phyloP scores from a whole-genome alignment of 371 early-diverging fungal species.

The Rhizopus stolonifer region DNA sequence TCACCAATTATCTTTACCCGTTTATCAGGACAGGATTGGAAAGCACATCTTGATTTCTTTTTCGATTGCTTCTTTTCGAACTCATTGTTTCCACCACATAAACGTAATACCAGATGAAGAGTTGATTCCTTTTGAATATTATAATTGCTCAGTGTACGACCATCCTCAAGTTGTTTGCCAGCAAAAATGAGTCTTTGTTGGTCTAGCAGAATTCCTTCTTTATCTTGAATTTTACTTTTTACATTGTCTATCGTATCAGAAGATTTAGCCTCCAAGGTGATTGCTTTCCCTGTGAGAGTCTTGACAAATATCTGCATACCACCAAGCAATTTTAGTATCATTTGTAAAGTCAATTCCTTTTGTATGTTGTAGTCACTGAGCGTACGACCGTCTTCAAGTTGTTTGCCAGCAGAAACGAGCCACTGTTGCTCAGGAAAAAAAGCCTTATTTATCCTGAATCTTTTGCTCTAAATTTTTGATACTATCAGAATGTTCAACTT shows the following conservation, averaged over 20 bases:
- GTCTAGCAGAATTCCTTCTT: slow-evolving; percentile 72
- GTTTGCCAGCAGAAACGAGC: too few relatives aligned
- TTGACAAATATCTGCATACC: slow-evolving; percentile 76
- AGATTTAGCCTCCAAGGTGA: slow-evolving; percentile 89
- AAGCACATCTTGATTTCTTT: slow-evolving; percentile 39
- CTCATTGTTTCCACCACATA: slow-evolving; percentile 11
- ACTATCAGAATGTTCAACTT: too few relatives aligned
- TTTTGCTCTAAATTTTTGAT: too few relatives aligned
- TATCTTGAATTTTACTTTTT: slow-evolving; percentile 93
- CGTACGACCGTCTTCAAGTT: slow-evolving; percentile 59
- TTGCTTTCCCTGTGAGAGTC: slow-evolving; percentile 79
- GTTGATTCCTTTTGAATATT: slow-evolving; percentile 86
- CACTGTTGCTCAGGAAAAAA: too few relatives aligned
- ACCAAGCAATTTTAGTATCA: slow-evolving; percentile 28
- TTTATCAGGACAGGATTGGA: slow-evolving; percentile 38
- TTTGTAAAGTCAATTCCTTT: too few relatives aligned
- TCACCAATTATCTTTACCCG: slow-evolving; percentile 50
- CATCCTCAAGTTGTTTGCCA: slow-evolving; percentile 96
- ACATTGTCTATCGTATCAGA: slow-evolving; percentile 90
- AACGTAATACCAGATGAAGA: slow-evolving; percentile 16
- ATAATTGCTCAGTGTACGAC: slow-evolving; percentile 84
- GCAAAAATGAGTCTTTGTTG: slow-evolving; percentile 98
- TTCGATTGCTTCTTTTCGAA: slow-evolving; percentile 9
- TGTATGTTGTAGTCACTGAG: slow-evolving; percentile 62
- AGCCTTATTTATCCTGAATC: too few relatives aligned